Percentiles rank a stretch among this genome's conserved stretches.
Conservation (phyloP, 169 alveolate species). For the Eimeria praecox region DNA sequence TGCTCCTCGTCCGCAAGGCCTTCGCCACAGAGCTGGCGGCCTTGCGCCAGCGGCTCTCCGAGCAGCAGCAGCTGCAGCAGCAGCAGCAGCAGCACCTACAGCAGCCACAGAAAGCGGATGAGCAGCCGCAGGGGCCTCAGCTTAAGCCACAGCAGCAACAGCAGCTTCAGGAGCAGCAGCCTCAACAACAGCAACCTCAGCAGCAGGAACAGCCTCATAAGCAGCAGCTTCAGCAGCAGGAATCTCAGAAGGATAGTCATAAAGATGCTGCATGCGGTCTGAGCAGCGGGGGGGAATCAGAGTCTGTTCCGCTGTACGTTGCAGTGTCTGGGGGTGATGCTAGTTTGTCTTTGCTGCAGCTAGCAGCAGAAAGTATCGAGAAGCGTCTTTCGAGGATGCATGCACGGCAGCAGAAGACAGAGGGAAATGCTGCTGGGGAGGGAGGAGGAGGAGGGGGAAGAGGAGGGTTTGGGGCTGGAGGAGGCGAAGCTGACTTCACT, state of each 20-base stretch:
- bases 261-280: not conserved
- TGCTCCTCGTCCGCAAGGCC: constrained; percentile 21
- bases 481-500: not conserved
- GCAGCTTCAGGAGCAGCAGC: no score
- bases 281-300: not conserved
- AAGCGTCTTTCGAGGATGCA: not conserved
- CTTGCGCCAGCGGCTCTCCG: constrained; percentile 5
- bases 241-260: no score
- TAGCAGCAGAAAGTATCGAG: not conserved
- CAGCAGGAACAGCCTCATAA: no score
- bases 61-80: not conserved
- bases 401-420: constrained; percentile 25
- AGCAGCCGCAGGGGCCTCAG: not conserved
- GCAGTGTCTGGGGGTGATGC: constrained; percentile 63
- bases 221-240: no score
- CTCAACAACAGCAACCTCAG: no score
- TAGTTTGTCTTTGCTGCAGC: constrained; percentile 6
- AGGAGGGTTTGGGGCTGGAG: not conserved
- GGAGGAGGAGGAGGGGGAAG: not conserved
- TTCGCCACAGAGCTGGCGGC: constrained; percentile 20
- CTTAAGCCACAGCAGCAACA: not conserved
- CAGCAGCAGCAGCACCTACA: not conserved
- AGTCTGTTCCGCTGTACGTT: constrained; percentile 17
- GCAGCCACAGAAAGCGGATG: not conserved
- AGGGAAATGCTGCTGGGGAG: not conserved